These are phyloP conservation scores for Penicillium sp. DNA, from an alignment of 2,329 filamentous ascomycete genomes.

Conservation along the genomic window DNA sequence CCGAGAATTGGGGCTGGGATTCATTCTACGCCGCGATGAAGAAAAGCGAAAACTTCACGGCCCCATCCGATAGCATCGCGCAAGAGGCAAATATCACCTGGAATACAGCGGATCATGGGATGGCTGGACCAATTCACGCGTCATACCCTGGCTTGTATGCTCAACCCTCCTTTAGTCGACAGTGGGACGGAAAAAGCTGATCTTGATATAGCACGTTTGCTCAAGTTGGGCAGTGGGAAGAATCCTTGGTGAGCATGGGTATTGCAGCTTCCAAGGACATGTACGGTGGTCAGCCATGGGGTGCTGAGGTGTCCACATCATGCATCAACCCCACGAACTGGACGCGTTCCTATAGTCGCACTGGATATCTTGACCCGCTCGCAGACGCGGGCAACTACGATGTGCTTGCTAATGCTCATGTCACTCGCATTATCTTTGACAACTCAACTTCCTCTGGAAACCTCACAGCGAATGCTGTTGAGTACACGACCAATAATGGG, in stretches of 20 bases:
- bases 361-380: constrained; percentile 45
- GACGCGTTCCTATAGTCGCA: constrained; percentile 45
- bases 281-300: constrained; percentile 41
- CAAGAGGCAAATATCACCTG: constrained; percentile 34
- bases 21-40: constrained; percentile 45
- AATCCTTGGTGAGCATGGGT: constrained; percentile 32
- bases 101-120: constrained; percentile 32
- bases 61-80: constrained; percentile 28
- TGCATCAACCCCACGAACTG: constrained; percentile 44
- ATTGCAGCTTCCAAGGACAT: constrained; percentile 37
- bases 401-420: constrained; percentile 40
- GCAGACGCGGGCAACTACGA: constrained; percentile 42
- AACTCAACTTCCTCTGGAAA: constrained; percentile 33
- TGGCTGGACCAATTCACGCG: constrained; percentile 34
- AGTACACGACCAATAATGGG: constrained; percentile 41
- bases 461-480: constrained; percentile 39
- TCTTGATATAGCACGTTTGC: constrained; percentile 34
- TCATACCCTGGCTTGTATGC: constrained; percentile 38
- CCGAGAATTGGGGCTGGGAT: constrained; percentile 45
- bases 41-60: constrained; percentile 36
- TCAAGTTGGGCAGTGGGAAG: constrained; percentile 37
- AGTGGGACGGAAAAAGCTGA: constrained; percentile 15
- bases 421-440: constrained; percentile 41
- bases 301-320: constrained; percentile 43
- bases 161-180: background rate